Evolutionary conservation across 306 rosid genomes (phyloP).

Genomic region (Fragaria iinumae): DNA sequence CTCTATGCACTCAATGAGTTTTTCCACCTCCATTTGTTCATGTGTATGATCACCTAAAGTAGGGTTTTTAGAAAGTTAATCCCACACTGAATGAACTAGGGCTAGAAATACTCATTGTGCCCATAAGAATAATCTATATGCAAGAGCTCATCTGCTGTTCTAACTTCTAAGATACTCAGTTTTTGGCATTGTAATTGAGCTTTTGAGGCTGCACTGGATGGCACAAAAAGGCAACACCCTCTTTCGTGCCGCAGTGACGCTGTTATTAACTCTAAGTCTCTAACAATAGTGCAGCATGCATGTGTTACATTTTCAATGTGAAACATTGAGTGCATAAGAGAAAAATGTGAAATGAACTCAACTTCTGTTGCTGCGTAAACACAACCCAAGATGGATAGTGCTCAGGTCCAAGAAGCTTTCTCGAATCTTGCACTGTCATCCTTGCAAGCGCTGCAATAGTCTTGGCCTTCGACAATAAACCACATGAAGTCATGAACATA

Average conservation of each 20-base stretch:
- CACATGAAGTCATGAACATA: neutral
- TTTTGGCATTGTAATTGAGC: neutral
- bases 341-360: constrained; percentile 31
- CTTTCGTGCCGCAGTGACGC: neutral
- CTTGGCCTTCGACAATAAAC: constrained; percentile 48
- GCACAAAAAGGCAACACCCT: neutral
- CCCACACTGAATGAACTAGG: neutral
- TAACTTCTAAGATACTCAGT: neutral
- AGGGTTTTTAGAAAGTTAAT: neutral
- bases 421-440: constrained; percentile 82
- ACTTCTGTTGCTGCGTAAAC: constrained; percentile 76
- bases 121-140: neutral
- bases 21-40: neutral
- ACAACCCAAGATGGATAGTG: constrained; percentile 84
- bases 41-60: neutral
- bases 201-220: neutral
- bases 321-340: neutral
- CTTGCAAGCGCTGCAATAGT: constrained; percentile 75
- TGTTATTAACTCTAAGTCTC: neutral
- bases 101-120: neutral
- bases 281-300: neutral
- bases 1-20: neutral
- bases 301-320: neutral
- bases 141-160: neutral
- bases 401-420: constrained; percentile 55